phyloP scores from a whole-genome alignment of 441 rosid species.

The Hura crepitans region DNA sequence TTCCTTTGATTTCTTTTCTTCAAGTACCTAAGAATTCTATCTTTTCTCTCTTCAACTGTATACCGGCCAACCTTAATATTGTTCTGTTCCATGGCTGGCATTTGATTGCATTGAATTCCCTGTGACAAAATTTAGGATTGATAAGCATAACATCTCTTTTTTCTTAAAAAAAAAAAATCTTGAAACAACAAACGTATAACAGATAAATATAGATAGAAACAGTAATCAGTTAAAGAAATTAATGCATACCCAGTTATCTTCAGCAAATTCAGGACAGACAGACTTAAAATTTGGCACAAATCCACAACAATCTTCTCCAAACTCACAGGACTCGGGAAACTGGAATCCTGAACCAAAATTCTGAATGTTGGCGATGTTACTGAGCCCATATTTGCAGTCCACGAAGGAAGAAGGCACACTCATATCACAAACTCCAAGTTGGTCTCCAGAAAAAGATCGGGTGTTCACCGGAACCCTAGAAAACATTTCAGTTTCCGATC shows the following conservation, averaged over 20 bases:
- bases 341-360: slow-evolving; percentile 35
- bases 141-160: background rate
- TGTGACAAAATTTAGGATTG: slow-evolving; percentile 16
- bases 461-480: slow-evolving; percentile 21
- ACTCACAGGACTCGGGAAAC: slow-evolving; percentile 31
- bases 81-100: slow-evolving; percentile 34
- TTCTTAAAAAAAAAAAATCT: no score
- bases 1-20: slow-evolving; percentile 92
- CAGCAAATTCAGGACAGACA: slow-evolving; percentile 27
- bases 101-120: slow-evolving; percentile 47
- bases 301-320: slow-evolving; percentile 48
- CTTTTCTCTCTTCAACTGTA: slow-evolving; percentile 80
- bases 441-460: slow-evolving; percentile 28
- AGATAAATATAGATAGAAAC: no score
- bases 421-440: slow-evolving; percentile 40
- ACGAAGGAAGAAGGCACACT: slow-evolving; percentile 32
- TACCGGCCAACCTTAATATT: slow-evolving; percentile 65
- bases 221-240: background rate
- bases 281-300: slow-evolving; percentile 49
- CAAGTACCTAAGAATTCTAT: slow-evolving; percentile 75
- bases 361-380: slow-evolving; percentile 27
- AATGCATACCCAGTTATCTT: slow-evolving; percentile 44
- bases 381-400: slow-evolving; percentile 28
- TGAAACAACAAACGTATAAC: no score
- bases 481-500: slow-evolving; percentile 22